A percentile compares a stretch with the other conserved stretches of the same genome.
These are phyloP conservation scores for Puccinia hordei DNA, from an alignment of 1,284 basidiomycete species.

Conservation along the genomic window DNA sequence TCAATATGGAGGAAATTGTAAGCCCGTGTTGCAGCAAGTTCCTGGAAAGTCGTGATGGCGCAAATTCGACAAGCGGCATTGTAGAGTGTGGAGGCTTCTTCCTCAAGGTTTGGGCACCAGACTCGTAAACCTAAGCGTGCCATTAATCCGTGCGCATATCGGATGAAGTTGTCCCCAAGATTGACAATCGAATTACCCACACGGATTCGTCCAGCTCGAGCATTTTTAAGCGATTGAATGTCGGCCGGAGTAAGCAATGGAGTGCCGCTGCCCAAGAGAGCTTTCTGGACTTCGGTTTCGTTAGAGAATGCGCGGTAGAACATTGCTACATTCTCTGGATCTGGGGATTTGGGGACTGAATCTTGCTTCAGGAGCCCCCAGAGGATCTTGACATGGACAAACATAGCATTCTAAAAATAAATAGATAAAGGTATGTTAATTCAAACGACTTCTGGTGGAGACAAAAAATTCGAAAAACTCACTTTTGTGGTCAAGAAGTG, in stretches of 20 bases:
- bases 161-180: constrained; percentile 7
- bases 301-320: constrained; percentile 1
- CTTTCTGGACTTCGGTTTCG: not conserved
- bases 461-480: not conserved
- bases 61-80: constrained; percentile 15
- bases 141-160: too few relatives aligned
- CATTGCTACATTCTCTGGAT: not conserved
- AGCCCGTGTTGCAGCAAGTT: not conserved
- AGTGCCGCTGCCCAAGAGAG: too few relatives aligned
- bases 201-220: constrained; percentile 1
- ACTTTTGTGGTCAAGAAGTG: constrained; percentile 17
- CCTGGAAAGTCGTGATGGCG: constrained; percentile 1
- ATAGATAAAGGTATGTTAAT: too few relatives aligned
- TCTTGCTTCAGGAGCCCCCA: constrained; percentile 31
- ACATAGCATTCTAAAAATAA: constrained; percentile 11
- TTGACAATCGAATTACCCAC: not conserved
- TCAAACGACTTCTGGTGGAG: not conserved
- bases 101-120: constrained; percentile 25
- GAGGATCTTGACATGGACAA: constrained; percentile 29
- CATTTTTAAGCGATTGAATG: not conserved
- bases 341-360: constrained; percentile 8
- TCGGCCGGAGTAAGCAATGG: not conserved
- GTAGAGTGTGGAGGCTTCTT: not conserved
- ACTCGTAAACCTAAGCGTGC: too few relatives aligned
- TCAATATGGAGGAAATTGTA: constrained; percentile 18